Percentiles rank a stretch among this genome's conserved stretches.
These are phyloP conservation scores for Pittosporum tobira DNA, from an alignment of 129 eudicot genomes.

Conservation along the genomic window DNA sequence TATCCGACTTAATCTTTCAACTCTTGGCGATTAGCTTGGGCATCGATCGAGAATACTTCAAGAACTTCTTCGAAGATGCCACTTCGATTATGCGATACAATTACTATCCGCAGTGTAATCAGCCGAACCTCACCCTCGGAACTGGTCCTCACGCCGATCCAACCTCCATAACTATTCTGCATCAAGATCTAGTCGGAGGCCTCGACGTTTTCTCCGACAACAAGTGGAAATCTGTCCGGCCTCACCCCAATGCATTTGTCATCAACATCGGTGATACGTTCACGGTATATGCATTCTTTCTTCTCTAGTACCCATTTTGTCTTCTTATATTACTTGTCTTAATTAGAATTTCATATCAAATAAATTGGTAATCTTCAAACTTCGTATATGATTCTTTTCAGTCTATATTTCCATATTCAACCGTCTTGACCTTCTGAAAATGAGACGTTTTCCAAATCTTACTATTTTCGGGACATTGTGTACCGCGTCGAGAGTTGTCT, in stretches of 20 bases:
- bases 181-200: slow-evolving; percentile 74
- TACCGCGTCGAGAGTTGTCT: too few species aligned
- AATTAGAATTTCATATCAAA: too few species aligned
- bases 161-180: slow-evolving; percentile 50
- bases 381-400: too few species aligned
- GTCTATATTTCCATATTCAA: too few species aligned
- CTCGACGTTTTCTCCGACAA: slow-evolving; percentile 41
- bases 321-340: too few species aligned
- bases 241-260: slow-evolving; percentile 45
- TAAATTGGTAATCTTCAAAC: too few species aligned
- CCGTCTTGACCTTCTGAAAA: too few species aligned
- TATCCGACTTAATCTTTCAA: slow-evolving; percentile 35
- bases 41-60: slow-evolving; percentile 25
- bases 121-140: slow-evolving; percentile 43
- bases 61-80: slow-evolving; percentile 34
- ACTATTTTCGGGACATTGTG: too few species aligned
- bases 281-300: slow-evolving; percentile 17
- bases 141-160: slow-evolving; percentile 76
- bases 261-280: slow-evolving; percentile 79
- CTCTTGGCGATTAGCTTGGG: slow-evolving; percentile 58
- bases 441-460: too few species aligned
- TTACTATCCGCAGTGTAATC: slow-evolving; percentile 48
- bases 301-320: too few species aligned
- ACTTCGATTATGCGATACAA: slow-evolving; percentile 53
- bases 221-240: slow-evolving; percentile 47